Evolutionary conservation across 2,329 filamentous ascomycete species (phyloP).

Genomic region (Nothomitra cinnamomea): DNA sequence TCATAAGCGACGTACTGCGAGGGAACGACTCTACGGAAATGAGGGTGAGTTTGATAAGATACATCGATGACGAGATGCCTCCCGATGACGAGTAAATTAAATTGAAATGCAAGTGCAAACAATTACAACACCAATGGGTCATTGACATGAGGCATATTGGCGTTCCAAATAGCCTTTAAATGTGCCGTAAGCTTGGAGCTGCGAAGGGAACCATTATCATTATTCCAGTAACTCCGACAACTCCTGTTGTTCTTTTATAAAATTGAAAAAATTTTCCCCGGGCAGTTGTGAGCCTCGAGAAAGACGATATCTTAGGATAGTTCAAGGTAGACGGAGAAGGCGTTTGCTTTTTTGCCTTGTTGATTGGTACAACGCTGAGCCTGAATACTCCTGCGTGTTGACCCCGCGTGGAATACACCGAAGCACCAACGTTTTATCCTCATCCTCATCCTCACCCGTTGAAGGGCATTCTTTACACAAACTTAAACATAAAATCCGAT

Average conservation of each 20-base stretch:
- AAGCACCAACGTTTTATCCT: neutral
- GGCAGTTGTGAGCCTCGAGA: constrained; percentile 2
- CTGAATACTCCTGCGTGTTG: too few relatives aligned
- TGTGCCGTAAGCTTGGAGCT: too few relatives aligned
- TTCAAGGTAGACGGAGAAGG: too few relatives aligned
- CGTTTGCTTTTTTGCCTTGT: too few relatives aligned
- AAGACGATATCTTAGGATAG: neutral
- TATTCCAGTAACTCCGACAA: too few relatives aligned
- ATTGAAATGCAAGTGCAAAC: neutral
- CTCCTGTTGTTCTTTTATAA: too few relatives aligned
- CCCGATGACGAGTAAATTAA: constrained; percentile 70
- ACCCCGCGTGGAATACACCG: neutral
- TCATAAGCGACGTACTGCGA: constrained; percentile 80
- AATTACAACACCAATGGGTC: neutral
- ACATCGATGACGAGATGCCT: constrained; percentile 94
- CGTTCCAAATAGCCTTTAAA: too few relatives aligned
- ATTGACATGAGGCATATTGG: neutral
- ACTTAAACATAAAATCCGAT: neutral
- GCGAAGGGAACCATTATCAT: too few relatives aligned
- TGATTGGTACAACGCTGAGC: too few relatives aligned
- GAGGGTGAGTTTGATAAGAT: constrained; percentile 77
- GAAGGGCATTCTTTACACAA: neutral
- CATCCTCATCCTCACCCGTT: neutral
- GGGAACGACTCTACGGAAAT: constrained; percentile 97
- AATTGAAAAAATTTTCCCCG: neutral